Evolutionary conservation across 331 rosid genomes (phyloP).

Genomic region (Quercus phellos): DNA sequence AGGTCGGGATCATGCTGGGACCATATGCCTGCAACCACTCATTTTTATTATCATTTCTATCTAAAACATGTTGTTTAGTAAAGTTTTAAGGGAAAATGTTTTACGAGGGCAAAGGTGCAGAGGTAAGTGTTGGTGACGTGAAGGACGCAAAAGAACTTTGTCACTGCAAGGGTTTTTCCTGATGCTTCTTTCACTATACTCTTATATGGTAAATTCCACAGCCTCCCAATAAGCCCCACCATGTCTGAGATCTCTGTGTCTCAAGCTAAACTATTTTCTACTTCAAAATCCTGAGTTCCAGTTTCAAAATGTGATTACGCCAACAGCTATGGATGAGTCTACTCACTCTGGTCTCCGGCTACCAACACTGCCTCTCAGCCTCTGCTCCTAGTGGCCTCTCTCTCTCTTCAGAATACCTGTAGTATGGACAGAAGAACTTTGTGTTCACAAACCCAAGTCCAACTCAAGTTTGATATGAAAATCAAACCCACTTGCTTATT

Average conservation of each 20-base stretch:
- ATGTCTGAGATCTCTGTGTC: not conserved
- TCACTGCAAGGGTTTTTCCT: slow-evolving; percentile 1
- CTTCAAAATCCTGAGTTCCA: not conserved
- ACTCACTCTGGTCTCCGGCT: too few species aligned
- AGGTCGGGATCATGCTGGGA: slow-evolving; percentile 83
- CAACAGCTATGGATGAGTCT: too few species aligned
- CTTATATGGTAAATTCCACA: slow-evolving; percentile 1
- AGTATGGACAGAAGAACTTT: too few species aligned
- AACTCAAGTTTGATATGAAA: too few species aligned
- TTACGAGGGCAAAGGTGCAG: slow-evolving; percentile 28
- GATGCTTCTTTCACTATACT: slow-evolving; percentile 32
- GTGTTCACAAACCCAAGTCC: too few species aligned
- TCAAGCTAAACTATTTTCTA: not conserved
- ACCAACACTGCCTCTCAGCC: too few species aligned
- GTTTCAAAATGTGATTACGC: too few species aligned
- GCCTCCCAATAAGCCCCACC: slow-evolving; percentile 12
- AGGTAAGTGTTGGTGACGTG: slow-evolving; percentile 45
- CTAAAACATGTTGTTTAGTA: too few species aligned
- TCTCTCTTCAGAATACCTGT: too few species aligned
- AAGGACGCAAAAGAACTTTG: slow-evolving; percentile 38
- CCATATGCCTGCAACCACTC: slow-evolving; percentile 51
- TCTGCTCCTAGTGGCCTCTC: too few species aligned
- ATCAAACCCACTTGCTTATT: too few species aligned
- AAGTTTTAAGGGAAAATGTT: not conserved
- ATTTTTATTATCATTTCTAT: not conserved